Evolutionary conservation across 257 asterid species (phyloP).

Genomic region (Rubia yunnanensis): DNA sequence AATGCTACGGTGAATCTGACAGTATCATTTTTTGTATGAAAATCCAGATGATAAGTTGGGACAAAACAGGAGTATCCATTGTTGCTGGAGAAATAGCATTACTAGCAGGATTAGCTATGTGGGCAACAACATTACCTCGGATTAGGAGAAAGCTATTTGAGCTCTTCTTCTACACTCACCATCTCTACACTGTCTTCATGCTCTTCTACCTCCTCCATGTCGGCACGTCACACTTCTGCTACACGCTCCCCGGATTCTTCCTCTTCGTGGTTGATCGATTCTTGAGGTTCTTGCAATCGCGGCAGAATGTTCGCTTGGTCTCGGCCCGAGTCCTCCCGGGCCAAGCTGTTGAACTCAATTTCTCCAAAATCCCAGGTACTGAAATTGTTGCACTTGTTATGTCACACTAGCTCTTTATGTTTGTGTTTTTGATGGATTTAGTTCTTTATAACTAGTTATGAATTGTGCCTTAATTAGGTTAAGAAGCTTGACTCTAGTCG

Average conservation of each 20-base stretch:
- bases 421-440: no score
- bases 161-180: conserved; percentile 77
- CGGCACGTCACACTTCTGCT: conserved; percentile 38
- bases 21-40: background rate
- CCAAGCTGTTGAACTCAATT: conserved; percentile 57
- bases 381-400: no score
- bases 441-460: no score
- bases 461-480: no score
- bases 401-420: no score
- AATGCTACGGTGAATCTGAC: background rate
- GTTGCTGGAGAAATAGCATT: conserved; percentile 80
- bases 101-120: conserved; percentile 48
- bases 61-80: conserved; percentile 43
- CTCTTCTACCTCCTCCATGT: conserved; percentile 71
- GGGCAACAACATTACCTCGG: conserved; percentile 57
- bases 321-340: conserved; percentile 59
- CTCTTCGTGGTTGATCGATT: conserved; percentile 75
- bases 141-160: conserved; percentile 74
- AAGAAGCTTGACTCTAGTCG: background rate
- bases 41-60: conserved; percentile 63
- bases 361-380: conserved; percentile 57
- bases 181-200: conserved; percentile 57
- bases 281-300: conserved; percentile 67
- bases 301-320: conserved; percentile 43
- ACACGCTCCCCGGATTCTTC: conserved; percentile 80